These are phyloP conservation scores for Collariella sp. DNA, from an alignment of 495 filamentous ascomycete species.

Conservation along the genomic window DNA sequence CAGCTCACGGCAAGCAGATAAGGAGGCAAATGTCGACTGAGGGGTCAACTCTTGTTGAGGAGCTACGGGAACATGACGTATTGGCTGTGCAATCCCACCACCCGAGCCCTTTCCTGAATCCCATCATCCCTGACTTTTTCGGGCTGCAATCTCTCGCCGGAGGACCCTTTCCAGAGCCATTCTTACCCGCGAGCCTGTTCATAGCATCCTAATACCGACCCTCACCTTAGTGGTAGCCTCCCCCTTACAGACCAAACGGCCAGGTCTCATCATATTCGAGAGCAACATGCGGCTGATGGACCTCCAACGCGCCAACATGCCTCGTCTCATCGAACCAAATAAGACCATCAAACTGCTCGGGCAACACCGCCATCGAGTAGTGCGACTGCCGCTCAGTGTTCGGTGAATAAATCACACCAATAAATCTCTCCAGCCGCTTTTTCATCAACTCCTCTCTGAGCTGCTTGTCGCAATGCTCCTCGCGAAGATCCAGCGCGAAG, in stretches of 20 bases:
- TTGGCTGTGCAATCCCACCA: background rate
- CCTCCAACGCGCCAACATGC: slow-evolving; percentile 45
- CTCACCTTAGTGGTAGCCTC: too few species aligned
- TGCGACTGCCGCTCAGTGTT: slow-evolving; percentile 47
- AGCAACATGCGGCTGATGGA: slow-evolving; percentile 40
- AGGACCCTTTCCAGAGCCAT: background rate
- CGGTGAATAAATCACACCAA: slow-evolving; percentile 53
- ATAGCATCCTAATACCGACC: background rate
- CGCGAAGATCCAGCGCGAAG: slow-evolving; percentile 45
- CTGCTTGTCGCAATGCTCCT: slow-evolving; percentile 26
- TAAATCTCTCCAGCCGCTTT: slow-evolving; percentile 44
- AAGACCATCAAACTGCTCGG: slow-evolving; percentile 49
- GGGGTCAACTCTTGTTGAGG: background rate
- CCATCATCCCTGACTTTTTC: background rate
- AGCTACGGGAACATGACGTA: slow-evolving; percentile 4
- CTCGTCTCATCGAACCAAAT: slow-evolving; percentile 50
- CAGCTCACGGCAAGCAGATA: background rate
- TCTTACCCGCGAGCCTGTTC: background rate
- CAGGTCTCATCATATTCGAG: slow-evolving; percentile 46
- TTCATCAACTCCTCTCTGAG: slow-evolving; percentile 36
- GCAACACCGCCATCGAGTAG: slow-evolving; percentile 46
- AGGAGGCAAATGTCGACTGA: background rate
- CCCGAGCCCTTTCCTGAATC: background rate
- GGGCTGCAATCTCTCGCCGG: background rate
- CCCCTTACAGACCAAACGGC: slow-evolving; percentile 45